These are phyloP conservation scores for Thermothelomyces thermophilus DNA, from an alignment of 2,329 filamentous ascomycete species.

Conservation along the genomic window DNA sequence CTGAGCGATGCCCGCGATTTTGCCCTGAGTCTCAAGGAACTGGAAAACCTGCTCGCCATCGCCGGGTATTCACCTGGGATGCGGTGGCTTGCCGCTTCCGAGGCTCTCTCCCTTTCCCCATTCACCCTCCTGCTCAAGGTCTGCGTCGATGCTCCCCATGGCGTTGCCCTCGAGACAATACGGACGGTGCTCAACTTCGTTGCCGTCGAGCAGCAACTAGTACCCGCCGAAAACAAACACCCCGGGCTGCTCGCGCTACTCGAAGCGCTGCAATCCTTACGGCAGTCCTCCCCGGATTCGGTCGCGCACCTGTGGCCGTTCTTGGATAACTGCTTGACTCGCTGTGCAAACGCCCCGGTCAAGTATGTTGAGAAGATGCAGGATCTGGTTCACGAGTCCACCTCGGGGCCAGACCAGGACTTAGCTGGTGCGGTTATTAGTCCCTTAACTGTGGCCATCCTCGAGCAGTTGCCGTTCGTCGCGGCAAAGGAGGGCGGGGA, in stretches of 20 bases:
- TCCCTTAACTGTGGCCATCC: constrained; percentile 60
- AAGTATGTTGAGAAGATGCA: constrained; percentile 73
- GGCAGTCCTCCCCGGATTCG: constrained; percentile 24
- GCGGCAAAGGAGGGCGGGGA: constrained; percentile 42
- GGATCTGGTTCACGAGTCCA: constrained; percentile 38
- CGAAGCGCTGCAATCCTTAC: constrained; percentile 32
- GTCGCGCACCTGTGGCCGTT: constrained; percentile 56
- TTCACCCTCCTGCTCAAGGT: constrained; percentile 65
- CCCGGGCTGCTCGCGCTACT: constrained; percentile 44
- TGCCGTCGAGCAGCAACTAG: constrained; percentile 58
- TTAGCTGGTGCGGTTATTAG: constrained; percentile 43
- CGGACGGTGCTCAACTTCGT: constrained; percentile 53
- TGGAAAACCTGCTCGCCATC: constrained; percentile 75
- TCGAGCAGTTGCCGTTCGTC: constrained; percentile 72
- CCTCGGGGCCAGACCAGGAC: constrained; percentile 28
- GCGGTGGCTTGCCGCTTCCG: constrained; percentile 79
- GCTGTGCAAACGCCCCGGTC: constrained; percentile 68
- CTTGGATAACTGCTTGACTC: constrained; percentile 73
- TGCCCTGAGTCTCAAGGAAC: constrained; percentile 60
- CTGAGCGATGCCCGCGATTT: constrained; percentile 41
- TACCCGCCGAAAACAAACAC: constrained; percentile 26
- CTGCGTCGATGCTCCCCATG: constrained; percentile 42
- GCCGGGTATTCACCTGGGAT: constrained; percentile 75
- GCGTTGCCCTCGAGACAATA: constrained; percentile 45
- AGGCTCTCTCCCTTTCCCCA: constrained; percentile 58